A percentile compares a stretch with the other conserved stretches of the same genome.
Evolutionary conservation across 2,329 filamentous ascomycete species (phyloP).

Genomic region (Aspergillus pseudoglaucus): DNA sequence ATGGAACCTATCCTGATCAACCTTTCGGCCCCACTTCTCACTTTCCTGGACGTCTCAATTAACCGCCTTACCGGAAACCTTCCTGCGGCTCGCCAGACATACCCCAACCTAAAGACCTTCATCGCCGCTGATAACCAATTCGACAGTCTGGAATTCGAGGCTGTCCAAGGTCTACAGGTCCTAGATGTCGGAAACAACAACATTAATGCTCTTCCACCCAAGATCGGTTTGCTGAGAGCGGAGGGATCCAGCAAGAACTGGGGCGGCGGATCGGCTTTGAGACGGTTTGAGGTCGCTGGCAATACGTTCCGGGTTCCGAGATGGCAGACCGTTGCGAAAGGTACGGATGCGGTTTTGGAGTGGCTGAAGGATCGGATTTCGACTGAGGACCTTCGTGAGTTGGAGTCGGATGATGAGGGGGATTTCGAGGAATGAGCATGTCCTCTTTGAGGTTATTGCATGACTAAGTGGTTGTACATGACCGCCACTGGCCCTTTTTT

Average conservation of each 20-base stretch:
- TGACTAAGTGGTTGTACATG: too few relatives aligned
- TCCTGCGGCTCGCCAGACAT: slow-evolving; percentile 59
- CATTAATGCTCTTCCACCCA: slow-evolving; percentile 71
- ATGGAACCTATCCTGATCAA: slow-evolving; percentile 59
- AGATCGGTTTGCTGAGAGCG: slow-evolving; percentile 69
- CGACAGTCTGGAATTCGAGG: slow-evolving; percentile 63
- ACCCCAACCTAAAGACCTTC: slow-evolving; percentile 64
- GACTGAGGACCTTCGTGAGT: slow-evolving; percentile 34
- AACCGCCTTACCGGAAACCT: slow-evolving; percentile 69
- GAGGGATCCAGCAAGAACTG: slow-evolving; percentile 33
- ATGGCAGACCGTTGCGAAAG: slow-evolving; percentile 75
- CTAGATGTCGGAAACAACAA: slow-evolving; percentile 82
- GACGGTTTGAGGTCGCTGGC: slow-evolving; percentile 68
- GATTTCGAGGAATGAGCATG: slow-evolving; percentile 5
- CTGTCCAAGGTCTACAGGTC: slow-evolving; percentile 65
- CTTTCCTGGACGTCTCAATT: slow-evolving; percentile 71
- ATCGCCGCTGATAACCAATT: slow-evolving; percentile 75
- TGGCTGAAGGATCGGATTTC: slow-evolving; percentile 76
- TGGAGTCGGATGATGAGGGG: slow-evolving; percentile 22
- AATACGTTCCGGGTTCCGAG: slow-evolving; percentile 85
- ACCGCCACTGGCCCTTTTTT: background rate
- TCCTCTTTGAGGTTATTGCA: too few relatives aligned
- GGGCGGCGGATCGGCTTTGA: slow-evolving; percentile 47
- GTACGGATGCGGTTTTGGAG: slow-evolving; percentile 74
- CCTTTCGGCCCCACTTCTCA: slow-evolving; percentile 67